These are phyloP conservation scores for Gossypium gossypioides DNA, from an alignment of 441 rosid species.

Conservation along the genomic window DNA sequence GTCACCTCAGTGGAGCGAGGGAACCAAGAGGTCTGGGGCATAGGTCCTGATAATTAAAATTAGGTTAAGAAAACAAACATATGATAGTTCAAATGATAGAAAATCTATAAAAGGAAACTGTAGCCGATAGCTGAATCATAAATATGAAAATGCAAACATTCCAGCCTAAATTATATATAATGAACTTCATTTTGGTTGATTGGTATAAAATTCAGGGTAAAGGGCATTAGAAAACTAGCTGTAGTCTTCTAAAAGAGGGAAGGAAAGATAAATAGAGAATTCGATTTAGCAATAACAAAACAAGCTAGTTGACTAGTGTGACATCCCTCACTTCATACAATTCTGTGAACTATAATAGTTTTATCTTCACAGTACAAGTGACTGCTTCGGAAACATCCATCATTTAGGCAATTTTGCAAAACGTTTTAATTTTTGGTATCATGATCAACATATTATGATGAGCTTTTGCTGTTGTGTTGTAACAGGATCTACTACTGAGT, in stretches of 20 bases:
- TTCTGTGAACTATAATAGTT: neutral
- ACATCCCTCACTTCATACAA: neutral
- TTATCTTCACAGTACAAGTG: neutral
- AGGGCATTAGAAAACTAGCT: neutral
- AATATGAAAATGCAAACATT: neutral
- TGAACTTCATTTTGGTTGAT: neutral
- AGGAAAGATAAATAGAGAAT: neutral
- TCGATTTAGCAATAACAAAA: neutral
- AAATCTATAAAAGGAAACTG: neutral
- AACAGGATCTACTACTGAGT: too few relatives aligned
- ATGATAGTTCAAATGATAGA: neutral
- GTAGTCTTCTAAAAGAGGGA: neutral
- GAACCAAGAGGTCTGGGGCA: constrained; percentile 36
- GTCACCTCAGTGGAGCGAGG: constrained; percentile 49
- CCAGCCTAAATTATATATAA: neutral
- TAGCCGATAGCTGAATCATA: neutral
- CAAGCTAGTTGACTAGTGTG: neutral
- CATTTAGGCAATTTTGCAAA: neutral
- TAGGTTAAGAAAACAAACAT: constrained; percentile 5
- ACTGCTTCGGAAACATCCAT: neutral
- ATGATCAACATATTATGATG: neutral
- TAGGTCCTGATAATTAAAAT: constrained; percentile 32
- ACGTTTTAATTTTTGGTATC: neutral
- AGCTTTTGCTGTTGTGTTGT: neutral
- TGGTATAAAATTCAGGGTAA: neutral